Evolutionary conservation across 2,329 filamentous ascomycete species (phyloP).

Genomic region (Clarireedia hainanense): DNA sequence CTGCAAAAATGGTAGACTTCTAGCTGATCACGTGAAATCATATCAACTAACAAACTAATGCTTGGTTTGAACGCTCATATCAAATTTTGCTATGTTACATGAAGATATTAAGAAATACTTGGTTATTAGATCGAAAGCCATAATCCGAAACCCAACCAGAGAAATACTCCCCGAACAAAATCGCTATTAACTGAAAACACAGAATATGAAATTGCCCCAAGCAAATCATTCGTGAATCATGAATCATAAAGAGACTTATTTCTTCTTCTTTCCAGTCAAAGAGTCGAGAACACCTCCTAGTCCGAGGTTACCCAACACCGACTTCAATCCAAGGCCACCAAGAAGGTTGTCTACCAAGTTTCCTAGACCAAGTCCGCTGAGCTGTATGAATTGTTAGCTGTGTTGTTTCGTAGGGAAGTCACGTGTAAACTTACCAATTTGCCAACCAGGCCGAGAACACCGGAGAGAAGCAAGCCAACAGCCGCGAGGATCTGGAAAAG

Average conservation of each 20-base stretch:
- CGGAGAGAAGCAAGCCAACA: slow-evolving; percentile 72
- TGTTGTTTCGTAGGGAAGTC: neutral
- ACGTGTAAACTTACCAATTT: slow-evolving; percentile 43
- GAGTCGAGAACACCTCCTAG: slow-evolving; percentile 40
- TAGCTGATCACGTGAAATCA: no score
- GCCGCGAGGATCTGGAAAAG: slow-evolving; percentile 88
- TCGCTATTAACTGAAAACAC: slow-evolving; percentile 7
- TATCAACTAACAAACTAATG: no score
- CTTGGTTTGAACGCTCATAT: neutral
- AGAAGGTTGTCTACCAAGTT: slow-evolving; percentile 73
- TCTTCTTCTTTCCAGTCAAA: slow-evolving; percentile 39
- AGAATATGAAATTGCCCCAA: neutral
- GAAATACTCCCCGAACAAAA: neutral
- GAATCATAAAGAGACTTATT: neutral
- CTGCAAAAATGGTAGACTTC: no score
- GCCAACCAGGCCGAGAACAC: slow-evolving; percentile 79
- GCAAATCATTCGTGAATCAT: neutral
- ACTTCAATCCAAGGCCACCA: slow-evolving; percentile 67
- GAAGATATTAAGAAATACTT: neutral
- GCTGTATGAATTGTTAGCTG: slow-evolving; percentile 4
- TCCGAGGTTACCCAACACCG: slow-evolving; percentile 67
- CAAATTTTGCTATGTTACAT: slow-evolving; percentile 5
- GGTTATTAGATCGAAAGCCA: no score
- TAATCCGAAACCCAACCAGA: neutral
- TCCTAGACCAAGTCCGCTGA: slow-evolving; percentile 68